A percentile compares a stretch with the other conserved stretches of the same genome.
phyloP scores from a whole-genome alignment of 2,329 filamentous ascomycete genomes.

The Penicillium vulpinum region DNA sequence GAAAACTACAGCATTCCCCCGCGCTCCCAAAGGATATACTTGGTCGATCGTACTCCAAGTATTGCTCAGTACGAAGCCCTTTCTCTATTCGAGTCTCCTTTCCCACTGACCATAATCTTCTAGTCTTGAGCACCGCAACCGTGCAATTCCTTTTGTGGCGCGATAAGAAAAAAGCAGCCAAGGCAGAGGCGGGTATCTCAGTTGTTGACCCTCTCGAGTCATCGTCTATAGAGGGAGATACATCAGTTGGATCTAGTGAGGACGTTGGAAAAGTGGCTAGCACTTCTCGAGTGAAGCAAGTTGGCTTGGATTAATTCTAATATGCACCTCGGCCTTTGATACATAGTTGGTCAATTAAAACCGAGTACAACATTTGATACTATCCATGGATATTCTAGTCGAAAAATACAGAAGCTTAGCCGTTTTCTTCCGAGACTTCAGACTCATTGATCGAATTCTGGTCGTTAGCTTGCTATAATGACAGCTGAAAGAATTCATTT shows the following conservation, averaged over 20 bases:
- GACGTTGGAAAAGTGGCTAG: not conserved
- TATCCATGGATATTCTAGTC: too few species aligned
- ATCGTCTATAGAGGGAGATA: not conserved
- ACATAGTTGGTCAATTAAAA: not conserved
- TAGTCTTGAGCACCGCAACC: not conserved
- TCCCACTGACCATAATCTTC: not conserved
- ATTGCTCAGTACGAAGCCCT: constrained; percentile 31
- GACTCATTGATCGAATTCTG: not conserved
- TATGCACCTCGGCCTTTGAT: not conserved
- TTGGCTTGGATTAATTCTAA: not conserved
- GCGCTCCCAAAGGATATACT: constrained; percentile 39
- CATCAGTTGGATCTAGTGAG: not conserved
- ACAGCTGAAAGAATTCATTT: not conserved
- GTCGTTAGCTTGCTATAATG: not conserved
- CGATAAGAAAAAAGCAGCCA: not conserved
- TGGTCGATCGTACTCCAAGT: constrained; percentile 39
- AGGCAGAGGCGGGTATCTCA: not conserved
- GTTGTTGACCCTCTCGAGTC: not conserved
- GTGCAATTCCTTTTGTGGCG: constrained; percentile 3
- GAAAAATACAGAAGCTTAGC: not conserved
- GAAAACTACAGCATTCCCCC: constrained; percentile 45
- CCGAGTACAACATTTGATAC: not conserved
- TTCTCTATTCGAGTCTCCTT: not conserved
- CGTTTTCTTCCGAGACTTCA: too few species aligned
- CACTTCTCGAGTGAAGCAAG: not conserved